Evolutionary conservation across 2,329 filamentous ascomycete species (phyloP), one percentile per base, ranked within the genome.

Genomic region (Ploettnerulaceae sp.): DNA sequence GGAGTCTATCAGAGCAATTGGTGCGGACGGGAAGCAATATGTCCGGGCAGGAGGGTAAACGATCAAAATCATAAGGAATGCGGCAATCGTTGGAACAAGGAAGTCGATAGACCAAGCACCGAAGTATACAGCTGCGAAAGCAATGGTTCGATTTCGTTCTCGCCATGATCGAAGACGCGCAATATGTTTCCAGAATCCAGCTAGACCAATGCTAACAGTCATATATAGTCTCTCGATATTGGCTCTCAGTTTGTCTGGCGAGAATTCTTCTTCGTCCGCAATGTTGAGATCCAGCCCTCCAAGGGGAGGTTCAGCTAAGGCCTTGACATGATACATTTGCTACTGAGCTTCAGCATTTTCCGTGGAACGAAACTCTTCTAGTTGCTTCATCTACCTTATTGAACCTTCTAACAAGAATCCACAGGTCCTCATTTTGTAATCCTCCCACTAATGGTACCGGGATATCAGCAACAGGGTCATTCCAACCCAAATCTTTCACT

Each of bases 181-280:
- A 52, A 90, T 74, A 50, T 95, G 88, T 59, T 93, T 91, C 49
- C 77, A 76, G 12, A 79, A 75, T 0, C 71, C 74, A 33, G 89
- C 74, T 9, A 89, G 35, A 11, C 81, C 75, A 38, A 90, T 76
- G 6, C 84, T 70, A 0, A 94, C 79, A 0, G 84, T 87, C 75
- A 89, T 89, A 63, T 94, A 94, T 8, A 93, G 69, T 11, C 89
- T 74, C 66, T 94, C 89, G 3, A 93, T 63, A 43, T 85, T 89
- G 2, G 82, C 79, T 8, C 88, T 76, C 34, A 94, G 70, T 67
- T 93, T 93, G 60, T 93, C 87, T 0, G 88, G 87, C 0, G 84
- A 87, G 63, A 93, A 93, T 47, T 90, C 84, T 55, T 93, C 87
- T 44, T 91, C 82, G 29, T 89, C 83, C 4, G 86, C 82, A 46